phyloP scores from a whole-genome alignment of 2,329 filamentous ascomycete species.

The Madurella mycetomatis region DNA sequence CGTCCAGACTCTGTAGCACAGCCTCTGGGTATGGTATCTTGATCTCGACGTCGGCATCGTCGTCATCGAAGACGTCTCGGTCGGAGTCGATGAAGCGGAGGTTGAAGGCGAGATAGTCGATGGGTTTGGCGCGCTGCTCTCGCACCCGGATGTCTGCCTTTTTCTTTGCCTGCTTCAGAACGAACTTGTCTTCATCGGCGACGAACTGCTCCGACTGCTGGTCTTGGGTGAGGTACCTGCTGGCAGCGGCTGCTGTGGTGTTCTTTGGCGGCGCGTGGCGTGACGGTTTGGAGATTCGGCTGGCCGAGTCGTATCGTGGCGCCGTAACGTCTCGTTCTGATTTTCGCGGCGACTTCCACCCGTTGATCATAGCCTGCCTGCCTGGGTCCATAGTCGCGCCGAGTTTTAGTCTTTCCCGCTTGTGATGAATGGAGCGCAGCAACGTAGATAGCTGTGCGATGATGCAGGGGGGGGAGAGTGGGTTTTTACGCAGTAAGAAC shows the following conservation, averaged over 20 bases:
- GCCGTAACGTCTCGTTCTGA: slow-evolving; percentile 49
- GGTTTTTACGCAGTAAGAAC: too few species aligned
- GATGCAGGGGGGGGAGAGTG: too few species aligned
- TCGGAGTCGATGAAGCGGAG: slow-evolving; percentile 83
- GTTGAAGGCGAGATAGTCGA: slow-evolving; percentile 91
- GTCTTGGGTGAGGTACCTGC: slow-evolving; percentile 63
- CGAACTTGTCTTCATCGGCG: slow-evolving; percentile 91
- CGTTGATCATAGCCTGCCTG: slow-evolving; percentile 51
- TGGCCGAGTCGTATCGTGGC: slow-evolving; percentile 52
- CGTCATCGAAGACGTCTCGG: slow-evolving; percentile 79
- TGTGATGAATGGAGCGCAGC: slow-evolving; percentile 4
- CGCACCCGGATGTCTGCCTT: slow-evolving; percentile 94
- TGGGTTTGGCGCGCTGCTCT: slow-evolving; percentile 83
- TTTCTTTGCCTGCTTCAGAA: slow-evolving; percentile 94
- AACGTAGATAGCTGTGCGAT: not conserved
- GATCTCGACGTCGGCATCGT: slow-evolving; percentile 67
- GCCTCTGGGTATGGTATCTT: slow-evolving; percentile 74
- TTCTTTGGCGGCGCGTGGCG: slow-evolving; percentile 29
- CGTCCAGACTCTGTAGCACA: slow-evolving; percentile 70
- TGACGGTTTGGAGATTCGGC: slow-evolving; percentile 52
- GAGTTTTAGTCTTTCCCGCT: too few species aligned
- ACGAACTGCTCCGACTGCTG: slow-evolving; percentile 80
- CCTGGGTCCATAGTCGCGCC: slow-evolving; percentile 48
- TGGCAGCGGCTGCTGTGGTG: slow-evolving; percentile 25
- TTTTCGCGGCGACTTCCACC: slow-evolving; percentile 37